These are phyloP conservation scores for Capsicum rhomboideum DNA, from an alignment of 257 asterid species.

Conservation along the genomic window DNA sequence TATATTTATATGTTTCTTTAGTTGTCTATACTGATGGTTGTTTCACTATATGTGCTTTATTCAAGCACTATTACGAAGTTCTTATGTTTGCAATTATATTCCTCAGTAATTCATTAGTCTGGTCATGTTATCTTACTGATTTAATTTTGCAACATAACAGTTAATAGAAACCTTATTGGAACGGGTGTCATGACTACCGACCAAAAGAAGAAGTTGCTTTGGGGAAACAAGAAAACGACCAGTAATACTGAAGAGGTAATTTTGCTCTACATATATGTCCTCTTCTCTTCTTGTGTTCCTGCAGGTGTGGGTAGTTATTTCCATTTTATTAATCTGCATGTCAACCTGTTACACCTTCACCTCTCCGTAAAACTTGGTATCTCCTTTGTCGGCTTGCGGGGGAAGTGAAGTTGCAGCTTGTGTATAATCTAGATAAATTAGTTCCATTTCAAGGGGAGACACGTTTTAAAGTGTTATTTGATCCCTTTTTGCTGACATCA, in stretches of 20 bases:
- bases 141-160: slow-evolving; percentile 29
- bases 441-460: background rate
- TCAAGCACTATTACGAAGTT: background rate
- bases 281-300: background rate
- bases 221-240: slow-evolving; percentile 90
- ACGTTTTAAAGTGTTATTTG: background rate
- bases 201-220: slow-evolving; percentile 96
- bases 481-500: background rate
- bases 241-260: slow-evolving; percentile 72
- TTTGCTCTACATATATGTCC: background rate
- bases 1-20: background rate
- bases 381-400: background rate
- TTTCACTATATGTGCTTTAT: background rate
- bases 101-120: background rate
- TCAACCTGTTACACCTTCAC: background rate
- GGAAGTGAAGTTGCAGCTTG: background rate
- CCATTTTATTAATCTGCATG: background rate
- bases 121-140: background rate
- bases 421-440: background rate
- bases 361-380: background rate
- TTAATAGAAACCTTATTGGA: slow-evolving; percentile 80
- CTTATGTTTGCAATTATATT: background rate
- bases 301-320: background rate
- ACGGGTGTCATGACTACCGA: slow-evolving; percentile 92
- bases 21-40: background rate